These are phyloP conservation scores for Lichtheimia corymbifera DNA, from an alignment of 371 early-diverging fungal species.

Conservation along the genomic window DNA sequence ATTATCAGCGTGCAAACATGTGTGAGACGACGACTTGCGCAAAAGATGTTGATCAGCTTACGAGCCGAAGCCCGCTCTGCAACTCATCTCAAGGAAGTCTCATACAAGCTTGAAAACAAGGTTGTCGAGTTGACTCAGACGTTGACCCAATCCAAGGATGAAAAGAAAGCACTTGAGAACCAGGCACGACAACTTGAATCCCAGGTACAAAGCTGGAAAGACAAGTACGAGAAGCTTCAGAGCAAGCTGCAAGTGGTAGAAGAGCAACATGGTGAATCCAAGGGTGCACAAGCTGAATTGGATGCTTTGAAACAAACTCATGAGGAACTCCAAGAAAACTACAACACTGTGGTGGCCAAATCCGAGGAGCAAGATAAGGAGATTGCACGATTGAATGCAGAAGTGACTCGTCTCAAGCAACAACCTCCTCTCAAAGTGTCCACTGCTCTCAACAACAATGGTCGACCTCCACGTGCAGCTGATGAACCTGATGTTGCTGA, in stretches of 20 bases:
- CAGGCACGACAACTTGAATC: slow-evolving; percentile 63
- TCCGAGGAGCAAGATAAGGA: slow-evolving; percentile 68
- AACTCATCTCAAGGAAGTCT: slow-evolving; percentile 88
- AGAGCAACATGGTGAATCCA: slow-evolving; percentile 44
- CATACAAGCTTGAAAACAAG: slow-evolving; percentile 93
- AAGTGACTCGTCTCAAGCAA: slow-evolving; percentile 67
- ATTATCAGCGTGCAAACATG: slow-evolving; percentile 80
- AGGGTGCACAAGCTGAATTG: slow-evolving; percentile 60
- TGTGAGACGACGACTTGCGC: slow-evolving; percentile 74
- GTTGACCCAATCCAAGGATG: slow-evolving; percentile 71
- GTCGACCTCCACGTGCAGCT: slow-evolving; percentile 2
- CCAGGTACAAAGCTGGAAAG: slow-evolving; percentile 68
- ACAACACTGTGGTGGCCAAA: slow-evolving; percentile 55
- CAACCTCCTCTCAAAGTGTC: slow-evolving; percentile 18
- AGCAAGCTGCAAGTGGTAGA: slow-evolving; percentile 52
- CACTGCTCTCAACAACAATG: neutral
- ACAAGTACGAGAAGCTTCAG: slow-evolving; percentile 66
- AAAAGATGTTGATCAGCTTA: slow-evolving; percentile 57
- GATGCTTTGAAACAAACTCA: slow-evolving; percentile 55
- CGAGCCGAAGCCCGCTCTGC: slow-evolving; percentile 87
- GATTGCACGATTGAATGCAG: slow-evolving; percentile 65
- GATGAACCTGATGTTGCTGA: slow-evolving; percentile 36
- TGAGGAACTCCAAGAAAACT: slow-evolving; percentile 48
- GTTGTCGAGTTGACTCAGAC: slow-evolving; percentile 92
- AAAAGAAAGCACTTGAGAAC: slow-evolving; percentile 60